Evolutionary conservation across 352 stramenopile genomes (phyloP).

Genomic region (Pythium dissimile): DNA sequence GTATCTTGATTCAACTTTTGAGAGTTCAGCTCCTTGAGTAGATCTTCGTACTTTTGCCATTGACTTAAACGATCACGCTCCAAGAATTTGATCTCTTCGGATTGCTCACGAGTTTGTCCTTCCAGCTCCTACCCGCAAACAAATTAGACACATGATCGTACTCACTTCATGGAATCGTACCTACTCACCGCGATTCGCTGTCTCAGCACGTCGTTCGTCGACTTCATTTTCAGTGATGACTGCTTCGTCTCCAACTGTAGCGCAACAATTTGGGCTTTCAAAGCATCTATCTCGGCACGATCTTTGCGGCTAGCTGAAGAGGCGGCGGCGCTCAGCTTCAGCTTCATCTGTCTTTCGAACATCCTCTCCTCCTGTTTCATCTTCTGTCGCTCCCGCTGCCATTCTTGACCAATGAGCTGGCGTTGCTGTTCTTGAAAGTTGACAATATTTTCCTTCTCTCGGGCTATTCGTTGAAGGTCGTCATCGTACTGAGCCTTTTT

Average conservation of each 20-base stretch:
- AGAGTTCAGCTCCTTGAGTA: slow-evolving; percentile 40
- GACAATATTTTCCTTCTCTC: slow-evolving; percentile 47
- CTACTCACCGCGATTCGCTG: slow-evolving; percentile 60
- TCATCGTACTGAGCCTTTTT: slow-evolving; percentile 67
- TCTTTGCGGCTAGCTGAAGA: slow-evolving; percentile 60
- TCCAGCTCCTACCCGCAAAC: slow-evolving; percentile 58
- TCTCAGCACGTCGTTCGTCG: slow-evolving; percentile 56
- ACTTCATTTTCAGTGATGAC: slow-evolving; percentile 54
- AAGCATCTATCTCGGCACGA: slow-evolving; percentile 56
- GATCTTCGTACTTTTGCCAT: slow-evolving; percentile 63
- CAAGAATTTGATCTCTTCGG: slow-evolving; percentile 75
- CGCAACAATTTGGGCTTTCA: slow-evolving; percentile 83
- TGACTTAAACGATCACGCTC: slow-evolving; percentile 72
- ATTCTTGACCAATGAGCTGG: slow-evolving; percentile 58
- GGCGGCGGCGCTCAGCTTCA: slow-evolving; percentile 53
- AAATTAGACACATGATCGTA: background rate
- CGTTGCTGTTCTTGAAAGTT: slow-evolving; percentile 52
- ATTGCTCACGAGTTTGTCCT: slow-evolving; percentile 63
- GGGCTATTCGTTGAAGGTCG: slow-evolving; percentile 48
- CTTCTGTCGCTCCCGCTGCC: slow-evolving; percentile 58
- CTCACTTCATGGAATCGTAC: too few species aligned
- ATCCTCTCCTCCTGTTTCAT: slow-evolving; percentile 73
- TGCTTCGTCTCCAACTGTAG: slow-evolving; percentile 62
- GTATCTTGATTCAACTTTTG: slow-evolving; percentile 23
- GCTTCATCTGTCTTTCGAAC: slow-evolving; percentile 70